Evolutionary conservation across 1,284 basidiomycete genomes (phyloP).

Genomic region (Ceratobasidium sp.): DNA sequence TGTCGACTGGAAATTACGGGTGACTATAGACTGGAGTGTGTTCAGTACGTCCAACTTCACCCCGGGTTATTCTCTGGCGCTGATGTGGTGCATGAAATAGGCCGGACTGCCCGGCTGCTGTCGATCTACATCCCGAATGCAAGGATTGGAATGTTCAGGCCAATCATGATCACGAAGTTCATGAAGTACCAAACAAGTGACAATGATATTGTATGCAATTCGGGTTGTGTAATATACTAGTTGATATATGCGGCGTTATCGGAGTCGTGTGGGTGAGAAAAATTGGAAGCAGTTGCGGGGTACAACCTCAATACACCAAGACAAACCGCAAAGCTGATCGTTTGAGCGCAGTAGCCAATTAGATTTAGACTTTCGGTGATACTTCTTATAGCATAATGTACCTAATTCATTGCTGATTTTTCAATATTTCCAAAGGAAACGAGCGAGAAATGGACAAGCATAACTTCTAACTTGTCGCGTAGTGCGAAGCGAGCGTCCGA

Average conservation of each 20-base stretch:
- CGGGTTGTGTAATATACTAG: no score
- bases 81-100: not conserved
- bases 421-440: no score
- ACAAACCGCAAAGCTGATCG: no score
- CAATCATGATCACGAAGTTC: constrained; percentile 16
- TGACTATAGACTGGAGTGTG: constrained; percentile 15
- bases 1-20: constrained; percentile 2
- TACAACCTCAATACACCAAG: no score
- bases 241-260: no score
- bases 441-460: no score
- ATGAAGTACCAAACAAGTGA: constrained; percentile 2
- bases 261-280: no score
- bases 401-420: no score
- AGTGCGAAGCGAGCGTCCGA: no score
- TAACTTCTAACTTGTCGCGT: no score
- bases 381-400: not conserved
- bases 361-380: not conserved
- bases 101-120: constrained; percentile 4
- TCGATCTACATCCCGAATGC: constrained; percentile 15
- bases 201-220: not conserved
- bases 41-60: not conserved
- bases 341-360: no score
- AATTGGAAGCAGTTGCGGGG: no score
- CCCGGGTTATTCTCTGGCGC: not conserved
- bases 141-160: constrained; percentile 10